Conservation (phyloP, 179 eudicot species). For the Heliamphora pulchella region DNA sequence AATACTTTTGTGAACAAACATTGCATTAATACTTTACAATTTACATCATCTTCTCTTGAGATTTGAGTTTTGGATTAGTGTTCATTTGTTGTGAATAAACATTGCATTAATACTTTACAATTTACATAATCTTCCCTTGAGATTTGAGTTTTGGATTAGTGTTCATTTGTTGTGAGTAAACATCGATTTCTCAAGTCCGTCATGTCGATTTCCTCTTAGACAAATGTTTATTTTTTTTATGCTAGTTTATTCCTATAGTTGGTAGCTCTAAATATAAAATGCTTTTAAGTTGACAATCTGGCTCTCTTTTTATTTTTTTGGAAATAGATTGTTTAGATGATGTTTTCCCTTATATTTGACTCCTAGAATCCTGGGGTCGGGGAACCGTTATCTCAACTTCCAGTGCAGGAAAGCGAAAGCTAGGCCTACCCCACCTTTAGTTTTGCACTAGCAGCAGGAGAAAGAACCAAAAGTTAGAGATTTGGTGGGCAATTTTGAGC, state of each 20-base stretch:
- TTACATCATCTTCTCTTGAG: conserved; percentile 3
- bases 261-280: not conserved
- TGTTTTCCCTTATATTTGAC: no score
- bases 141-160: conserved; percentile 1
- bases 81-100: not conserved
- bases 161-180: not conserved
- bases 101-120: no score
- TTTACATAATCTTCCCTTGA: not conserved
- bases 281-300: not conserved
- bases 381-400: no score
- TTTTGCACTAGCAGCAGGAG: no score
- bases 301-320: not conserved
- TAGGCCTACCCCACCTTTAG: no score
- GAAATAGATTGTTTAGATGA: not conserved
- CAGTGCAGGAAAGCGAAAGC: no score
- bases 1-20: not conserved
- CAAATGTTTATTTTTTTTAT: not conserved
- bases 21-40: no score
- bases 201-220: conserved; percentile 6
- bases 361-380: no score
- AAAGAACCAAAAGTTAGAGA: no score
- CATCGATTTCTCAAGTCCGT: not conserved
- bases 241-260: not conserved
- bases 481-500: no score
- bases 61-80: not conserved